Percentiles rank a stretch among this genome's conserved stretches.
phyloP scores from a whole-genome alignment of 768 basidiomycete genomes.

The Tulasnella sp. region DNA sequence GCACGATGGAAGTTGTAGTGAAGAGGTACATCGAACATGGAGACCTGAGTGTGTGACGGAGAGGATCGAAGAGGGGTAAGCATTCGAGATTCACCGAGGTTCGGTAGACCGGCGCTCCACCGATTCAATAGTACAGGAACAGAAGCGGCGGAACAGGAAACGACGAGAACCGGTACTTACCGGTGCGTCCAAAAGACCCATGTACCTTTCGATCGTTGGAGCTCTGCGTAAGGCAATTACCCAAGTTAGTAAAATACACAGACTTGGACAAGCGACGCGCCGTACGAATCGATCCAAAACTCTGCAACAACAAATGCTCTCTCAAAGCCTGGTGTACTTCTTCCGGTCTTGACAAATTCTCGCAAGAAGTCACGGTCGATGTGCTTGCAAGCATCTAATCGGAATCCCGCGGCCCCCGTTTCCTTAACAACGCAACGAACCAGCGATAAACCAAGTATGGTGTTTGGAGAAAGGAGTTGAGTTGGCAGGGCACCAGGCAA shows the following conservation, averaged over 20 bases:
- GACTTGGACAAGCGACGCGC: background rate
- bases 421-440: conserved; percentile 24
- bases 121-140: conserved; percentile 25
- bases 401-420: conserved; percentile 53
- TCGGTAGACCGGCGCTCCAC: conserved; percentile 42
- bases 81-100: background rate
- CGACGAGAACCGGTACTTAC: background rate
- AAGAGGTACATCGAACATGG: conserved; percentile 88
- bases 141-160: background rate
- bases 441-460: background rate
- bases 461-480: background rate
- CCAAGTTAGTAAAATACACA: background rate
- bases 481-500: conserved; percentile 10
- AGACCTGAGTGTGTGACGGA: conserved; percentile 45
- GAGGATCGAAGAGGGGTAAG: background rate
- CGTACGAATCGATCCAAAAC: conserved; percentile 71
- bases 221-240: background rate
- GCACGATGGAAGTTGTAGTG: conserved; percentile 78
- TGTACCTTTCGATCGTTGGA: conserved; percentile 8
- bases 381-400: conserved; percentile 89
- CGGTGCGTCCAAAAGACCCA: conserved; percentile 8
- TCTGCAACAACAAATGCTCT: conserved; percentile 67
- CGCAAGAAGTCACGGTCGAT: conserved; percentile 64
- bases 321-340: conserved; percentile 29
- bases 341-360: conserved; percentile 46